A percentile compares a stretch with the other conserved stretches of the same genome.
These are phyloP conservation scores for Fusarium tuaranense DNA, from an alignment of 2,329 filamentous ascomycete species.

Conservation along the genomic window DNA sequence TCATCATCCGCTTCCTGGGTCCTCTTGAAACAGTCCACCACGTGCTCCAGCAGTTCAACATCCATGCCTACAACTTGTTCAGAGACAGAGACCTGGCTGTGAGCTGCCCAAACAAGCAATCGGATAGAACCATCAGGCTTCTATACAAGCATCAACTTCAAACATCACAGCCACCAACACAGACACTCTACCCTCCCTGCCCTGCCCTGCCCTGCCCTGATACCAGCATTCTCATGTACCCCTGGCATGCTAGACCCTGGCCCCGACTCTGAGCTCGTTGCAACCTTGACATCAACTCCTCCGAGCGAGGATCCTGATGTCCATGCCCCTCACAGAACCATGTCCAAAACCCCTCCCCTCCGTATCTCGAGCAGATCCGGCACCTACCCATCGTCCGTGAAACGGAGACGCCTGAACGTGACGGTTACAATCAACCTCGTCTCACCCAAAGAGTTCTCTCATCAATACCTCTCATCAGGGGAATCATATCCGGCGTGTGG, in stretches of 20 bases:
- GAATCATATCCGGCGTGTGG: slow-evolving; percentile 22
- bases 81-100: background rate
- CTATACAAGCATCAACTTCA: slow-evolving; percentile 14
- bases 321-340: slow-evolving; percentile 6
- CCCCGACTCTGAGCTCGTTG: slow-evolving; percentile 18
- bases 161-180: slow-evolving; percentile 18
- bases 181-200: background rate
- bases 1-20: slow-evolving; percentile 10
- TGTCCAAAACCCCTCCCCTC: slow-evolving; percentile 18
- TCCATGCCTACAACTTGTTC: background rate
- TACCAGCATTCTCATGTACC: background rate
- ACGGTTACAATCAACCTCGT: background rate
- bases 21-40: slow-evolving; percentile 34
- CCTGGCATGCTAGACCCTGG: slow-evolving; percentile 13
- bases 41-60: slow-evolving; percentile 19
- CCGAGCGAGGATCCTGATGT: slow-evolving; percentile 23
- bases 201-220: background rate
- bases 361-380: slow-evolving; percentile 23
- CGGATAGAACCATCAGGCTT: slow-evolving; percentile 13
- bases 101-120: slow-evolving; percentile 21
- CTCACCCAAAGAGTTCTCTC: background rate
- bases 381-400: slow-evolving; percentile 1
- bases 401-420: background rate
- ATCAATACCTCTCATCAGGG: background rate
- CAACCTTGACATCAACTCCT: slow-evolving; percentile 28